phyloP scores from a whole-genome alignment of 805 yeast species.

The Candida taoyuanica region DNA sequence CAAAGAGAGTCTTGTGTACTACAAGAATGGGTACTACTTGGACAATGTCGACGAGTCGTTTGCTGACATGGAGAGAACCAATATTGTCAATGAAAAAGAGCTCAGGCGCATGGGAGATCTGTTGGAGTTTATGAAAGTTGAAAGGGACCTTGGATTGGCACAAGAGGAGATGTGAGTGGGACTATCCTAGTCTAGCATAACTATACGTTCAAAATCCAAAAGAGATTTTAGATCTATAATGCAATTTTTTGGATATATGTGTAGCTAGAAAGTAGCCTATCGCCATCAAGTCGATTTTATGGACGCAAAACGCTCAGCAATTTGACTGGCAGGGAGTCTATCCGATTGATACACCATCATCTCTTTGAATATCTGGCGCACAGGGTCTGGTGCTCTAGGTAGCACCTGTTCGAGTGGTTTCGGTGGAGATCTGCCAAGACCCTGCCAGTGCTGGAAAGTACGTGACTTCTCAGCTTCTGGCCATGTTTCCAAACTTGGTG shows the following conservation, averaged over 20 bases:
- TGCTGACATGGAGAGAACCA: slow-evolving; percentile 20
- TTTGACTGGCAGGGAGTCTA: too few relatives aligned
- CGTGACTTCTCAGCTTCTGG: slow-evolving; percentile 37
- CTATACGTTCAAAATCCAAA: too few relatives aligned
- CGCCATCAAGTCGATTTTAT: too few relatives aligned
- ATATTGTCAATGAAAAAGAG: slow-evolving; percentile 20
- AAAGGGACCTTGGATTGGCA: slow-evolving; percentile 13
- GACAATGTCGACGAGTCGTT: slow-evolving; percentile 22
- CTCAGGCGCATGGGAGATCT: slow-evolving; percentile 18
- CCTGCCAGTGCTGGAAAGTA: slow-evolving; percentile 24
- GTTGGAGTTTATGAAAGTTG: slow-evolving; percentile 23
- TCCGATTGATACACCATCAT: slow-evolving; percentile 43
- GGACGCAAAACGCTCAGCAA: too few relatives aligned
- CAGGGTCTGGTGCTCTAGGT: slow-evolving; percentile 30
- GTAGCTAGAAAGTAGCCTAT: too few relatives aligned
- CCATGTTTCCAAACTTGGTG: slow-evolving; percentile 47
- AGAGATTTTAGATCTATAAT: too few relatives aligned
- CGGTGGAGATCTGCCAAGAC: slow-evolving; percentile 4
- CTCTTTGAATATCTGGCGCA: slow-evolving; percentile 31
- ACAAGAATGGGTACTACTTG: slow-evolving; percentile 26
- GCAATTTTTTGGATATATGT: too few relatives aligned
- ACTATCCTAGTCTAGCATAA: too few relatives aligned
- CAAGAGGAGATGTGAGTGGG: background rate
- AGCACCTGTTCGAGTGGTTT: slow-evolving; percentile 27
- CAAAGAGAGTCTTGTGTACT: slow-evolving; percentile 20